Percentiles rank a stretch among this genome's conserved stretches.
Conservation (phyloP, 1,139 yeast species). For the Protomyces gravidus region DNA sequence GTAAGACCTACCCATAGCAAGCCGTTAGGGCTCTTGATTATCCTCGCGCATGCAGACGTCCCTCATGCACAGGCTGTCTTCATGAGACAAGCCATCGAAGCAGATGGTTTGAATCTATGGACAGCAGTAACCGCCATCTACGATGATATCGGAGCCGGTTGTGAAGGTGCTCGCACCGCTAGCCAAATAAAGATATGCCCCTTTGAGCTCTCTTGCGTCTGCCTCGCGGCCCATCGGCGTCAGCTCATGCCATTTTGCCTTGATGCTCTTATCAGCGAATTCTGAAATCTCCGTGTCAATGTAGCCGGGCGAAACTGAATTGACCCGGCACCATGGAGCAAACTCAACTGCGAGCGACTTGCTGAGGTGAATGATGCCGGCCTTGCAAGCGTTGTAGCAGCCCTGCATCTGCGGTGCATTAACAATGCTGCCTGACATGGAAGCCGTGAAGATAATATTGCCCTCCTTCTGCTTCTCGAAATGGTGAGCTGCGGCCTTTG, state of each 20-base stretch:
- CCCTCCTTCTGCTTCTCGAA: slow-evolving; percentile 56
- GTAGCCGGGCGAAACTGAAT: slow-evolving; percentile 77
- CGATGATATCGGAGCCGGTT: slow-evolving; percentile 74
- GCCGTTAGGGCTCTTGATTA: too few species aligned
- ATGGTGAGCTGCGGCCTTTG: slow-evolving; percentile 64
- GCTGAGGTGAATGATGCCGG: slow-evolving; percentile 56
- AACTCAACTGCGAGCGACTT: slow-evolving; percentile 54
- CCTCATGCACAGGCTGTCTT: too few species aligned
- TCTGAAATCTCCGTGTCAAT: slow-evolving; percentile 55
- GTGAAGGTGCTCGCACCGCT: slow-evolving; percentile 82
- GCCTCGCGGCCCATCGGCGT: slow-evolving; percentile 82
- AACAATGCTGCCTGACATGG: slow-evolving; percentile 63
- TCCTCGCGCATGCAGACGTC: too few species aligned
- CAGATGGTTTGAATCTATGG: too few species aligned
- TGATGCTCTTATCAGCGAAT: slow-evolving; percentile 51
- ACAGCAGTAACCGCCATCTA: slow-evolving; percentile 76
- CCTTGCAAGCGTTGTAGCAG: slow-evolving; percentile 58
- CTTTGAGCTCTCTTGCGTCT: slow-evolving; percentile 70
- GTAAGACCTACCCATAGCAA: too few species aligned
- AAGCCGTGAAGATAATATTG: slow-evolving; percentile 56
- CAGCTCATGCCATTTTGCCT: slow-evolving; percentile 60
- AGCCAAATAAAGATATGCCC: slow-evolving; percentile 81
- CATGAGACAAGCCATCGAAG: too few species aligned
- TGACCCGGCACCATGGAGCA: slow-evolving; percentile 49
- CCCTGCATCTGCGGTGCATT: slow-evolving; percentile 64